A percentile compares a stretch with the other conserved stretches of the same genome.
phyloP scores from a whole-genome alignment of 768 basidiomycete genomes.

The Hygrocybe coccinea region DNA sequence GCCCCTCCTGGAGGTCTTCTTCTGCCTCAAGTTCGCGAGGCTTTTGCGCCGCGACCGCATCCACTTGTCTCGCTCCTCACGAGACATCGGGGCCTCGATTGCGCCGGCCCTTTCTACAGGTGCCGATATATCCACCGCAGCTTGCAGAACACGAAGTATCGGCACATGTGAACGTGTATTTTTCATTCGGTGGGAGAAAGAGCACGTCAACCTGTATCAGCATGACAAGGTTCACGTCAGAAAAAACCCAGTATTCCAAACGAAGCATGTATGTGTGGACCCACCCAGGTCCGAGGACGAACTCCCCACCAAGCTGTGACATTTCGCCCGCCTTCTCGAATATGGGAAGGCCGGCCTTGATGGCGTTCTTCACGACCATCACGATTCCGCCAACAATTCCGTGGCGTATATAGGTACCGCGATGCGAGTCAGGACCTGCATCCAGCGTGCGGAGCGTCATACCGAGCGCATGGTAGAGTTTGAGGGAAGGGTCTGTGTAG shows the following conservation, averaged over 20 bases:
- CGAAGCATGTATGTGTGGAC: background rate
- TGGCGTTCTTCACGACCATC: slow-evolving; percentile 65
- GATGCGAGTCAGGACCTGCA: slow-evolving; percentile 3
- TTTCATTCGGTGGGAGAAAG: background rate
- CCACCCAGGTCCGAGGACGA: slow-evolving; percentile 49
- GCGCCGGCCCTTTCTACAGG: too few species aligned
- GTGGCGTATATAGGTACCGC: slow-evolving; percentile 58
- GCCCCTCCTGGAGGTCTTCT: background rate
- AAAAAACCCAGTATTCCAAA: background rate
- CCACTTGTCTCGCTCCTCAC: slow-evolving; percentile 28
- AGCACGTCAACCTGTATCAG: background rate
- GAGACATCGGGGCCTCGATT: slow-evolving; percentile 4
- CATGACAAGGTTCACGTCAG: background rate
- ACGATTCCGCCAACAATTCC: slow-evolving; percentile 62
- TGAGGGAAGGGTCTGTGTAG: slow-evolving; percentile 73
- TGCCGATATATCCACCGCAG: too few species aligned
- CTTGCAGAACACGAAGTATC: background rate
- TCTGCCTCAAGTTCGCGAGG: background rate
- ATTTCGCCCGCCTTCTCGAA: slow-evolving; percentile 77
- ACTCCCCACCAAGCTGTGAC: slow-evolving; percentile 85
- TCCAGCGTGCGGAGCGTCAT: slow-evolving; percentile 39
- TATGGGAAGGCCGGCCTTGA: slow-evolving; percentile 73
- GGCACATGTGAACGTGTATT: background rate
- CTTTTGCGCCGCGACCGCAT: slow-evolving; percentile 23
- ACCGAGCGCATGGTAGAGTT: slow-evolving; percentile 68